Base-by-base conservation (phyloP, 2,329 filamentous ascomycete genomes). In the Aspergillus eucalypticola region DNA sequence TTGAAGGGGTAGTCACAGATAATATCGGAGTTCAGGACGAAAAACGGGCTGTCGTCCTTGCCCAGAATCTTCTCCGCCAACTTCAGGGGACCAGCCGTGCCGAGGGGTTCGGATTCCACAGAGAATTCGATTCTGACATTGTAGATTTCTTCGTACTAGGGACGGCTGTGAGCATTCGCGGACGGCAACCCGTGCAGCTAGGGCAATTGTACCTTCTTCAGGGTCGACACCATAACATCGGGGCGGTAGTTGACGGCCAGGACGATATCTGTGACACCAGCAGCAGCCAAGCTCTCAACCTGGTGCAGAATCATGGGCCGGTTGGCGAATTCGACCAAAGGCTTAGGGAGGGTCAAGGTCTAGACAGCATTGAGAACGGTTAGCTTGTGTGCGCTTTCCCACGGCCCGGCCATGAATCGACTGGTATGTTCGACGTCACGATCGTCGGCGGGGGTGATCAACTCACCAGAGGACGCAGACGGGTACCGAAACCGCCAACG, bases 281-380 rank as follows among this genome's bases (percentile, higher is more conserved):
- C 94, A 62, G 88, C 90, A 69, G 95, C 94, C 69, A 99, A 86
- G 67, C 92, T 92, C 82, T 97, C 92, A 71, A 99, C 91, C 82
- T 99, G 94, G 81, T 98, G 94, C 74, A 96, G 86, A 79, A 99
- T 98, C 94, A 99, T 99, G 76, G 93, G 95, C 82, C 95, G 94
- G 86, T 99, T 99, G 75, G 88, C 92, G 75, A 99, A 99, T 82
- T 99, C 94, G 74, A 99, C 95, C 69, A 99, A 86, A 67, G 95
- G 94, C 81, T 98, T 99, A 64, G 94, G 94, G 68, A 97, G 90
- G 54, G 95, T 97, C 75, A 99, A 88, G 71, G 94, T 99, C 92
- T 96, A 76, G 57, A 41, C 21, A 46, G 44, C 44, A 23, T 46
- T 49, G 25, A 15, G 32, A n/a, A 3, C 54, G 21, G 23, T 69